Conservation (phyloP, 768 basidiomycete genomes). For the Mycena galopus region DNA sequence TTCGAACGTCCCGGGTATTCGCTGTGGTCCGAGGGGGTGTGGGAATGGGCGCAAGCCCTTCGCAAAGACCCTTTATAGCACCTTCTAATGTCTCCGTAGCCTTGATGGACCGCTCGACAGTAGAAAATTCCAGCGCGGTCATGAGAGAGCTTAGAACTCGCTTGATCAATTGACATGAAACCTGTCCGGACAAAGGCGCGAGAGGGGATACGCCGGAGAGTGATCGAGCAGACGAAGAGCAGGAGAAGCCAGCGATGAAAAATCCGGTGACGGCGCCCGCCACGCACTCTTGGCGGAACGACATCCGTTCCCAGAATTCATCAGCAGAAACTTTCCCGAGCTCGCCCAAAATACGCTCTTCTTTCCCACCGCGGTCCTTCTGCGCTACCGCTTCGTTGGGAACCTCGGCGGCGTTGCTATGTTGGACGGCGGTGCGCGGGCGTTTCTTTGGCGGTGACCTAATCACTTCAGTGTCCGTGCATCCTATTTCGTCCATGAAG, state of each 20-base stretch:
- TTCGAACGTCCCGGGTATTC: conserved; percentile 43
- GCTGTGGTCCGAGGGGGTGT: conserved; percentile 33
- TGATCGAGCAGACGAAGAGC: conserved; percentile 21
- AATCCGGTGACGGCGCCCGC: conserved; percentile 94
- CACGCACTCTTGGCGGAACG: conserved; percentile 94
- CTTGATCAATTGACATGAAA: conserved; percentile 74
- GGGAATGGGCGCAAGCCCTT: conserved; percentile 61
- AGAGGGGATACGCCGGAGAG: conserved; percentile 55
- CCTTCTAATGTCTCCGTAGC: conserved; percentile 81
- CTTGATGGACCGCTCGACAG: conserved; percentile 69
- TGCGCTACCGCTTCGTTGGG: conserved; percentile 39
- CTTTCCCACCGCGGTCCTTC: conserved; percentile 44
- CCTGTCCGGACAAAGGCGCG: conserved; percentile 69
- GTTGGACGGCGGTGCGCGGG: conserved; percentile 47
- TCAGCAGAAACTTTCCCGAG: conserved; percentile 71
- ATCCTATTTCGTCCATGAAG: conserved; percentile 92
- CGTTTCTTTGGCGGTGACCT: conserved; percentile 76
- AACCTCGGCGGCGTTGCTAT: conserved; percentile 39
- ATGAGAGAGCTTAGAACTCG: conserved; percentile 78
- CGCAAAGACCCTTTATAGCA: conserved; percentile 78
- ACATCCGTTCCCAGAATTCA: conserved; percentile 99
- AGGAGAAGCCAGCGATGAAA: conserved; percentile 57
- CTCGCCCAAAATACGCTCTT: conserved; percentile 63
- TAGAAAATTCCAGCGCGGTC: conserved; percentile 85
- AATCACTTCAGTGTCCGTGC: conserved; percentile 70